Conservation (phyloP, 257 asterid genomes). For the Solanum bulbocastanum region DNA sequence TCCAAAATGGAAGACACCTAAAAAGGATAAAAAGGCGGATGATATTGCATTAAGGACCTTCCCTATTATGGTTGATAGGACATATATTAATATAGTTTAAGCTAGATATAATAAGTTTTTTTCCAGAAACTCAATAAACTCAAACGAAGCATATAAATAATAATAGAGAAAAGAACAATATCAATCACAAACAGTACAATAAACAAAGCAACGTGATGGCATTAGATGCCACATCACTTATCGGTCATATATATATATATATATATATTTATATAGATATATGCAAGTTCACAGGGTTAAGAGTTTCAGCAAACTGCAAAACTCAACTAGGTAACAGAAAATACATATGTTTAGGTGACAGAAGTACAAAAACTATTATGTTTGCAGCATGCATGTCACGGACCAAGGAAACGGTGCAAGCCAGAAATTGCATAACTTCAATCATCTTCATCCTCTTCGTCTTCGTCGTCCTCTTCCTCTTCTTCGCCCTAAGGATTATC, state of each 20-base stretch:
- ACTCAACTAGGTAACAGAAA: not conserved
- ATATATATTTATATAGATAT: not conserved
- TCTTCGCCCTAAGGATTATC: not conserved
- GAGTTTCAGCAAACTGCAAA: not conserved
- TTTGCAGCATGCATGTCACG: not conserved
- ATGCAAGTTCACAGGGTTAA: not conserved
- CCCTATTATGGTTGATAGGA: not conserved
- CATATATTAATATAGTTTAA: not conserved
- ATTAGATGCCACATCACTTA: not conserved
- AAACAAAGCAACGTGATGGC: not conserved
- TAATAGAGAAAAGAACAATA: not conserved
- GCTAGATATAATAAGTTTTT: not conserved
- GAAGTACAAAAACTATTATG: not conserved
- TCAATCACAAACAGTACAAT: not conserved
- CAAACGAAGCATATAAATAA: not conserved
- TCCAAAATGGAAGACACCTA: not conserved
- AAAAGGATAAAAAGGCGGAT: not conserved
- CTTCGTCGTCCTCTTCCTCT: not conserved
- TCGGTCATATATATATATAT: not conserved
- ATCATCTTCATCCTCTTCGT: not conserved
- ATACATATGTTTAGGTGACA: not conserved
- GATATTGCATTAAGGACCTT: not conserved
- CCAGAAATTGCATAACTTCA: not conserved
- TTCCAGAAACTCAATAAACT: not conserved
- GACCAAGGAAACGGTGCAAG: not conserved